Evolutionary conservation across 139 green algal species (phyloP).

Genomic region (Parachlorella kessleri): DNA sequence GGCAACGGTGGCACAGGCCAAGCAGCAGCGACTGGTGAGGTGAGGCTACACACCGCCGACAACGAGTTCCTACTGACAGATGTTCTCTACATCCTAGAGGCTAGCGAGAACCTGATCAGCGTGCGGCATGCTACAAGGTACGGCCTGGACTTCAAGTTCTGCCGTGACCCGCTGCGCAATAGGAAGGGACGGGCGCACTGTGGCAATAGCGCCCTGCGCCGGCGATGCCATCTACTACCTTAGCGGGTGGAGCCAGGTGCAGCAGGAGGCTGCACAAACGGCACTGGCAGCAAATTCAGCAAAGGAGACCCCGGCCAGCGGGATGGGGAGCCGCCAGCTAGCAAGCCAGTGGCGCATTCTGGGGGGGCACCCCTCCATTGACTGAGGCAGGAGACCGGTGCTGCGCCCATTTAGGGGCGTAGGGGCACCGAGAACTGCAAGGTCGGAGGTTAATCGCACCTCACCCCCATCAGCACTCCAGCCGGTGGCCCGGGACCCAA

Average conservation of each 20-base stretch:
- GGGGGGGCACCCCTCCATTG: too few species aligned
- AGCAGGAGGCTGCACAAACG: too few species aligned
- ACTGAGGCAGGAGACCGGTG: too few species aligned
- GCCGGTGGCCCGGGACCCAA: too few species aligned
- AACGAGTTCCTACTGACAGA: not conserved
- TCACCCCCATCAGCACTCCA: too few species aligned
- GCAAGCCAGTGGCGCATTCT: too few species aligned
- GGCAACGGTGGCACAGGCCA: constrained; percentile 12
- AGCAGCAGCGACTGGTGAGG: not conserved
- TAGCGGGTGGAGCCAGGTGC: not conserved
- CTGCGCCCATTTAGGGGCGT: too few species aligned
- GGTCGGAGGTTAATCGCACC: too few species aligned
- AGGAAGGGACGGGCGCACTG: not conserved
- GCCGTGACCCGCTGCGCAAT: not conserved
- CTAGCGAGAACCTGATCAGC: constrained; percentile 1
- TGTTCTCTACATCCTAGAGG: constrained; percentile 2
- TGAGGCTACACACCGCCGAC: not conserved
- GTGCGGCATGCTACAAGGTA: not conserved
- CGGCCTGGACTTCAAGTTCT: constrained; percentile 9
- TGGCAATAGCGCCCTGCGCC: not conserved
- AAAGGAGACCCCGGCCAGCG: too few species aligned
- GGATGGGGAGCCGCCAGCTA: too few species aligned
- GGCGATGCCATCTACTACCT: constrained; percentile 7
- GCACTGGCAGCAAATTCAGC: too few species aligned
- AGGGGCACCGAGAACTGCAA: too few species aligned